These are phyloP conservation scores for Didymella arachidicola DNA, from an alignment of 2,329 filamentous ascomycete species.

Conservation along the genomic window DNA sequence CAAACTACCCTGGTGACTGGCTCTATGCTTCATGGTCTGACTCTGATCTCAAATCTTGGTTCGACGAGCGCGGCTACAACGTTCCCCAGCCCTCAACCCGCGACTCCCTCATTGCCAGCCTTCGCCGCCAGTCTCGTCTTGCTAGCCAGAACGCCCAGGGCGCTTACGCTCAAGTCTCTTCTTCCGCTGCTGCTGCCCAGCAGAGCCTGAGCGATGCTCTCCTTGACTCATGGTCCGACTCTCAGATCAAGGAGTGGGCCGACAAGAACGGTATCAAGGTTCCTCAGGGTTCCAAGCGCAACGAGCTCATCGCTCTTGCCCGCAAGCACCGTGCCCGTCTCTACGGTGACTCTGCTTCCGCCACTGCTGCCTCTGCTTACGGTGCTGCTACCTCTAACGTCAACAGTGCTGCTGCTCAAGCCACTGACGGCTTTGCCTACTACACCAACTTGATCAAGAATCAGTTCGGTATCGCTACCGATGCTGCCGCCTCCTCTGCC, in stretches of 20 bases:
- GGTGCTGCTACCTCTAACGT: constrained; percentile 60
- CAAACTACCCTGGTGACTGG: constrained; percentile 93
- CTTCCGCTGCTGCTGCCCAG: constrained; percentile 66
- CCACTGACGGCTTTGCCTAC: constrained; percentile 59
- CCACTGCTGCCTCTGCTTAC: constrained; percentile 60
- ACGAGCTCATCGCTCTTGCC: constrained; percentile 87
- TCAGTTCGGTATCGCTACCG: constrained; percentile 54
- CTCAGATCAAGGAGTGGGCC: constrained; percentile 87
- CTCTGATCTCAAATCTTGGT: constrained; percentile 92
- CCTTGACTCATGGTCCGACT: constrained; percentile 89
- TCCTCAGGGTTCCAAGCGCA: constrained; percentile 88
- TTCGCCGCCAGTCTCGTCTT: constrained; percentile 88
- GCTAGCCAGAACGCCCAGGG: constrained; percentile 74
- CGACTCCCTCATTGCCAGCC: constrained; percentile 85
- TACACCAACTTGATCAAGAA: constrained; percentile 53
- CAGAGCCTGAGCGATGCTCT: constrained; percentile 80
- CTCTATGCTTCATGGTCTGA: constrained; percentile 90
- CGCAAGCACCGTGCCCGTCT: constrained; percentile 83
- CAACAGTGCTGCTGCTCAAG: constrained; percentile 77
- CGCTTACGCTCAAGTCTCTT: constrained; percentile 54
- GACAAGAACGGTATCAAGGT: constrained; percentile 91
- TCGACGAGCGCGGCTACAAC: constrained; percentile 85
- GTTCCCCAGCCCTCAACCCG: constrained; percentile 84
- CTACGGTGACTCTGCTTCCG: constrained; percentile 71
- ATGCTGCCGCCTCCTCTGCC: constrained; percentile 33